Evolutionary conservation across 768 basidiomycete genomes (phyloP).

Genomic region (Scleroderma bovista): DNA sequence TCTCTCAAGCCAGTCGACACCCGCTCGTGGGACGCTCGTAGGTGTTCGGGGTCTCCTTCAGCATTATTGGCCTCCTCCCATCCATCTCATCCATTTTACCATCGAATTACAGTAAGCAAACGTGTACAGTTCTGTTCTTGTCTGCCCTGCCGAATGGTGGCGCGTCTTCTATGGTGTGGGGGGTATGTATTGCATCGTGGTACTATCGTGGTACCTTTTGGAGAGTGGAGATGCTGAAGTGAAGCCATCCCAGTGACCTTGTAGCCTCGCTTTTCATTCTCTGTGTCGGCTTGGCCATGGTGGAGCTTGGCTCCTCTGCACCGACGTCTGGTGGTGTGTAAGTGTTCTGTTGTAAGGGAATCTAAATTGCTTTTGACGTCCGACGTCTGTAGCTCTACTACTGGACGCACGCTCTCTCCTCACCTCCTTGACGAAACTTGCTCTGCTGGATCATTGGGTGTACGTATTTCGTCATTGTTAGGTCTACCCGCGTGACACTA

Average conservation of each 20-base stretch:
- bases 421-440: conserved; percentile 51
- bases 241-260: conserved; percentile 33
- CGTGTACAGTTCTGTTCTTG: conserved; percentile 35
- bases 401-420: conserved; percentile 57
- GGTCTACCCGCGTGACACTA: background rate
- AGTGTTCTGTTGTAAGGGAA: conserved; percentile 7
- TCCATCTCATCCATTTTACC: conserved; percentile 35
- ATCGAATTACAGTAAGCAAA: background rate
- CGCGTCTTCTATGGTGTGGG: conserved; percentile 44
- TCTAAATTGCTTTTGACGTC: background rate
- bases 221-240: no score
- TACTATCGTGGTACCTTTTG: no score
- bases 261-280: conserved; percentile 34
- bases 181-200: conserved; percentile 27
- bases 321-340: conserved; percentile 63
- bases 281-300: conserved; percentile 38
- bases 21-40: no score
- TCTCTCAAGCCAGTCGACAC: background rate
- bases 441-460: conserved; percentile 69
- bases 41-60: conserved; percentile 70
- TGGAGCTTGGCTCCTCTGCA: conserved; percentile 36
- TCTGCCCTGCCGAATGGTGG: conserved; percentile 48
- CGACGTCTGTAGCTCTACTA: conserved; percentile 50
- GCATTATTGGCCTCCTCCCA: conserved; percentile 63
- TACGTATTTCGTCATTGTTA: conserved; percentile 22